Conservation (phyloP, 345 rosid species). For the Moricandia moricandioides region DNA sequence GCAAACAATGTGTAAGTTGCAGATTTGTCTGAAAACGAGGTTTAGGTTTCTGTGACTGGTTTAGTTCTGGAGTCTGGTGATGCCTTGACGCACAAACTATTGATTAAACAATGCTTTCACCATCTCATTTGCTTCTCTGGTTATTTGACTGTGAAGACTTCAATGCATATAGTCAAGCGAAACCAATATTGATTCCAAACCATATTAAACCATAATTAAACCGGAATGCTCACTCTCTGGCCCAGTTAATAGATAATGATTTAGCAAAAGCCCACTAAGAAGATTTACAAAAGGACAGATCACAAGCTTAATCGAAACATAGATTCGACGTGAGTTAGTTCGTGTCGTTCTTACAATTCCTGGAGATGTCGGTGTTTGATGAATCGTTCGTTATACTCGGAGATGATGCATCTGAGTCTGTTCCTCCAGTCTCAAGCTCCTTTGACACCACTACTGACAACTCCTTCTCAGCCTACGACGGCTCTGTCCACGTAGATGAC, state of each 20-base stretch:
- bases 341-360: not conserved
- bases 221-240: not conserved
- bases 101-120: not conserved
- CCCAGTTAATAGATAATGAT: not conserved
- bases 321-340: not conserved
- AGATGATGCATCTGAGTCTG: conserved; percentile 46
- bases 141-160: not conserved
- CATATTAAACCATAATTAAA: not conserved
- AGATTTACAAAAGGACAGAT: not conserved
- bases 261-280: conserved; percentile 7
- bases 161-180: no score
- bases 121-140: conserved; percentile 1
- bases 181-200: not conserved
- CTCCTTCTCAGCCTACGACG: conserved; percentile 31
- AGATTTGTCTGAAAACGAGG: not conserved
- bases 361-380: conserved; percentile 46
- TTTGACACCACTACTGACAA: conserved; percentile 37
- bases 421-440: conserved; percentile 24
- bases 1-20: conserved; percentile 26
- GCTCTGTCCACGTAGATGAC: conserved; percentile 25
- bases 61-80: not conserved
- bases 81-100: not conserved
- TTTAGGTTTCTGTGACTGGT: conserved; percentile 2
- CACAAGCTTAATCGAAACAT: not conserved
- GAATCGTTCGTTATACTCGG: conserved; percentile 45